phyloP scores from a whole-genome alignment of 73 alveolate species.

The Blepharisma japonicum region DNA sequence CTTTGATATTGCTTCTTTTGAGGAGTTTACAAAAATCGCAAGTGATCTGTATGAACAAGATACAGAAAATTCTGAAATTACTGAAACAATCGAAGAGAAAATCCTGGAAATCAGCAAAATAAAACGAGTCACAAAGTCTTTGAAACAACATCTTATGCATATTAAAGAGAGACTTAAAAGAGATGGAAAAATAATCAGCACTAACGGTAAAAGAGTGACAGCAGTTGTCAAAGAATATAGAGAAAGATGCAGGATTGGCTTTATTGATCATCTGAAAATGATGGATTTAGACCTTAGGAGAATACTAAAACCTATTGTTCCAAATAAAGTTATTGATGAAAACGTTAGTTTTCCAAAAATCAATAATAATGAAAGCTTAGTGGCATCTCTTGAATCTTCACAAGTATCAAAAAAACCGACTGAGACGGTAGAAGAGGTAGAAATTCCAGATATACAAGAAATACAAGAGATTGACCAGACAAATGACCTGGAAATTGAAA shows the following conservation, averaged over 20 bases:
- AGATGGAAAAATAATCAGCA: background rate
- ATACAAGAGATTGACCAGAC: background rate
- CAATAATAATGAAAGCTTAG: background rate
- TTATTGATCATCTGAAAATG: background rate
- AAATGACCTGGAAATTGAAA: background rate
- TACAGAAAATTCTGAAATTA: background rate
- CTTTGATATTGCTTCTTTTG: background rate
- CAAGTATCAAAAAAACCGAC: too few relatives aligned
- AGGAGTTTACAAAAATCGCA: background rate
- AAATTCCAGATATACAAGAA: background rate
- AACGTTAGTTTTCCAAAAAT: background rate
- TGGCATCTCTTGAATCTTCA: background rate
- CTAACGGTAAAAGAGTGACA: background rate
- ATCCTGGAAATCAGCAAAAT: background rate
- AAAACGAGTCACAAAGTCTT: background rate
- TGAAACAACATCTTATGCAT: background rate
- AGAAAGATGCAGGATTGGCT: background rate
- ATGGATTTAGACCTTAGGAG: background rate
- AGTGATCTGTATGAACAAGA: background rate
- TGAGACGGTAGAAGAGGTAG: background rate
- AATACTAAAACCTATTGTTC: constrained; percentile 7
- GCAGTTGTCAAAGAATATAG: background rate
- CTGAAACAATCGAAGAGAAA: background rate
- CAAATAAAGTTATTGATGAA: background rate
- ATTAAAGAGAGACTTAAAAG: background rate